Conservation (phyloP, 1,139 yeast genomes). For the Taphrina communis region DNA sequence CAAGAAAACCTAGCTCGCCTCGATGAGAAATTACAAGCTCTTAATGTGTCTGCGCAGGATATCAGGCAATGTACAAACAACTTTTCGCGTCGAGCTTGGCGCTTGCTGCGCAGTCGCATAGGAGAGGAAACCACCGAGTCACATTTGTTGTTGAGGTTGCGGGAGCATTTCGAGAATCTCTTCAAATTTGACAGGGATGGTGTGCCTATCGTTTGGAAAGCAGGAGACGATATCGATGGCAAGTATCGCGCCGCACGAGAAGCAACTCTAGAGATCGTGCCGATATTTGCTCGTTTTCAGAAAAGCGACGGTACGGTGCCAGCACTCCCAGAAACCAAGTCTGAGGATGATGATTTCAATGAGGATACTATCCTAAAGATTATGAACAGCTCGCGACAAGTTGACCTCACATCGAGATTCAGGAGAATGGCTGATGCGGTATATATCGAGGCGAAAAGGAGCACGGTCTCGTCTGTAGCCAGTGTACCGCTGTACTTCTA, state of each 20-base stretch:
- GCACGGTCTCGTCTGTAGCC: constrained; percentile 70
- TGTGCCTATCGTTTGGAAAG: constrained; percentile 80
- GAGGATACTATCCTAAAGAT: constrained; percentile 58
- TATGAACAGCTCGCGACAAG: constrained; percentile 64
- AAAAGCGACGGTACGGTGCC: constrained; percentile 54
- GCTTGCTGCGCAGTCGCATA: constrained; percentile 62
- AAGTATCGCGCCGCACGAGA: constrained; percentile 67
- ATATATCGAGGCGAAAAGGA: constrained; percentile 75
- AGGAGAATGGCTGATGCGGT: constrained; percentile 79
- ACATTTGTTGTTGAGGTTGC: constrained; percentile 51
- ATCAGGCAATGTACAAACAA: not conserved
- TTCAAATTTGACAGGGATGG: constrained; percentile 86
- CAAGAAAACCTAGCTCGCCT: constrained; percentile 51
- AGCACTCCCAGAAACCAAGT: constrained; percentile 56
- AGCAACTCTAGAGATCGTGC: constrained; percentile 53
- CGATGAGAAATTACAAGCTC: not conserved
- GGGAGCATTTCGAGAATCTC: constrained; percentile 71
- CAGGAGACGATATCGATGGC: constrained; percentile 71
- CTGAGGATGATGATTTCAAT: constrained; percentile 22
- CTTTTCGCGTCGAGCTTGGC: constrained; percentile 60
- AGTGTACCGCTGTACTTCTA: constrained; percentile 86
- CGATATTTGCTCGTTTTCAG: constrained; percentile 34
- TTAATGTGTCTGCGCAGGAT: constrained; percentile 52
- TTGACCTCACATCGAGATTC: constrained; percentile 64
- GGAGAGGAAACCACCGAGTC: constrained; percentile 58